Base-by-base conservation (phyloP, 768 basidiomycete species). In the Agaricus blazei region DNA sequence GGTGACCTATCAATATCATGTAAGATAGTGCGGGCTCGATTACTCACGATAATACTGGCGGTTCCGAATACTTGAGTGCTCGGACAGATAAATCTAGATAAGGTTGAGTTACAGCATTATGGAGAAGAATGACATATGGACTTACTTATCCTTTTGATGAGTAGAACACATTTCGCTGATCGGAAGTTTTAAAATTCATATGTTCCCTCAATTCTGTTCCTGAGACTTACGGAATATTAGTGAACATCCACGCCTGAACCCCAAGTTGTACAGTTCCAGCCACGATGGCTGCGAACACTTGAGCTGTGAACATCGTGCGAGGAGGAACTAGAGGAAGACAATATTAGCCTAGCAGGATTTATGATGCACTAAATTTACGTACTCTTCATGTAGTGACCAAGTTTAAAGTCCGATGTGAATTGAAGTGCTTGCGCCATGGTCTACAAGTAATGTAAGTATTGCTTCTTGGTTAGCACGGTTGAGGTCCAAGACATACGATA, bases 331-430 rank as follows among this genome's bases (percentile, higher is more conserved):
- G 28, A 42, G 51, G 42, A 57, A 37, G 51, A 2, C 2, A 11
- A 29, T 52, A 34, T 34, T 34, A 34, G 34, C 14, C 19, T 19
- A 1, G 24, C 50, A 9, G 14, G 38, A 19, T 28, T 43, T 31
- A 9, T 8, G 12, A 3, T 15, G 29, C 14, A 40, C 4, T 14
- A 49, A 48, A 80, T 76, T 1, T 80, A 85, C 1, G 82, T 78
- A 59, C 90, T 77, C 69, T 86, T 87, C 82, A 82, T 85, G 60
- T 84, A 83, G 61, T 87, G 87, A 5, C 84, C 87, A 26, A 87
- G 75, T 64, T 87, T 88, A 66, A 85, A 82, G 67, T 87, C 85
- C 28, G 77, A 76, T 4, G 79, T 72, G 60, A 84, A 84, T 19
- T 72, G 74, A 62, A 83, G 69, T 1, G 81, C 85, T 65, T 79